These are phyloP conservation scores for Aspergillus uvarum DNA, from an alignment of 2,329 filamentous ascomycete species.

Conservation along the genomic window DNA sequence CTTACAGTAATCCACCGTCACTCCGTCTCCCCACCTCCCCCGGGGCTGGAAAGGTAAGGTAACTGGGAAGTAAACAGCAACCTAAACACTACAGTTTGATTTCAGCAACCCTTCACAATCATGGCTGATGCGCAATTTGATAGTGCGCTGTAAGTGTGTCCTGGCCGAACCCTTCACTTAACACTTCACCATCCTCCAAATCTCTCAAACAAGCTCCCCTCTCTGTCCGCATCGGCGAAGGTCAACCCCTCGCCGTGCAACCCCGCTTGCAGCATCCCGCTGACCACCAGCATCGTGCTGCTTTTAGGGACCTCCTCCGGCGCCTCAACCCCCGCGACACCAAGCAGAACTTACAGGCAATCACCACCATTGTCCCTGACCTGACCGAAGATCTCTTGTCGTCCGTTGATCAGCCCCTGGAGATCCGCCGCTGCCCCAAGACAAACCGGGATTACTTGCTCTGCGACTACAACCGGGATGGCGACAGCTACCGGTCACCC, in stretches of 20 bases:
- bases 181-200: not conserved
- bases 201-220: not conserved
- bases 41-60: not conserved
- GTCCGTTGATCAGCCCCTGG: slow-evolving; percentile 93
- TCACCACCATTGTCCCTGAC: slow-evolving; percentile 84
- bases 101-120: slow-evolving; percentile 20
- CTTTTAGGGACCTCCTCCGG: slow-evolving; percentile 85
- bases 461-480: slow-evolving; percentile 99
- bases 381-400: slow-evolving; percentile 97
- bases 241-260: slow-evolving; percentile 11
- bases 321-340: slow-evolving; percentile 95
- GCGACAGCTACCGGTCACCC: slow-evolving; percentile 95
- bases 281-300: slow-evolving; percentile 23
- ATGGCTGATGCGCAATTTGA: slow-evolving; percentile 53
- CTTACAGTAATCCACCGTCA: not conserved
- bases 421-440: slow-evolving; percentile 79
- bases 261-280: slow-evolving; percentile 28
- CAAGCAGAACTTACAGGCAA: slow-evolving; percentile 78
- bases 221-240: not conserved
- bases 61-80: slow-evolving; percentile 22
- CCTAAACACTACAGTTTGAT: slow-evolving; percentile 14
- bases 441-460: slow-evolving; percentile 93
- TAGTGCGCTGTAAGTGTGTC: slow-evolving; percentile 49
- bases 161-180: not conserved
- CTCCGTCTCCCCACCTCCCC: too few species aligned